Percentiles rank a stretch among this genome's conserved stretches.
phyloP scores from a whole-genome alignment of 2,329 filamentous ascomycete genomes.

The Diplodia corticola region DNA sequence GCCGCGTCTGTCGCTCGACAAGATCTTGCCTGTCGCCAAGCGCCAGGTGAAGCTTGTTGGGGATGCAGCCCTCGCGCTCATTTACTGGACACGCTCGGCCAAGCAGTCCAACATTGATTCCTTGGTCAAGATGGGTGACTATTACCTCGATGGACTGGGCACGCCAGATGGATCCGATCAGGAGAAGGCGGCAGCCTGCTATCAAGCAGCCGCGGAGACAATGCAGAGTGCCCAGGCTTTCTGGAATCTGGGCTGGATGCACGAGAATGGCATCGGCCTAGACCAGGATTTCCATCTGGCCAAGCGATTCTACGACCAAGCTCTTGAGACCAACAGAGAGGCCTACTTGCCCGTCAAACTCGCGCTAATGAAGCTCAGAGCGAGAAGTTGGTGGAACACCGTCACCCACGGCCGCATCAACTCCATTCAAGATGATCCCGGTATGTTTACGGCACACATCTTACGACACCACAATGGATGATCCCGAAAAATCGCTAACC shows the following conservation, averaged over 20 bases:
- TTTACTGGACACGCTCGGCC: conserved; percentile 94
- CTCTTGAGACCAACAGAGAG: conserved; percentile 85
- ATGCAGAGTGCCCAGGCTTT: conserved; percentile 91
- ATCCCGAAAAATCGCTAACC: conserved; percentile 34
- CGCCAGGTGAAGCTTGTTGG: conserved; percentile 51
- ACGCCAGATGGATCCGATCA: conserved; percentile 57
- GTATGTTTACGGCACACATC: conserved; percentile 47
- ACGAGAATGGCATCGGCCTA: conserved; percentile 91
- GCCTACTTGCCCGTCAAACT: conserved; percentile 91
- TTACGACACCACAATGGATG: background rate
- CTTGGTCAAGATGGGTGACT: conserved; percentile 97
- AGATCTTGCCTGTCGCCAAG: conserved; percentile 51
- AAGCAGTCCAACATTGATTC: conserved; percentile 92
- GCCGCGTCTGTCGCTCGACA: conserved; percentile 52
- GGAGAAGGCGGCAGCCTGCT: conserved; percentile 89
- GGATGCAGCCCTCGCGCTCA: conserved; percentile 69
- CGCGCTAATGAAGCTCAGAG: conserved; percentile 79
- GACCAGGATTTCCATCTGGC: conserved; percentile 96
- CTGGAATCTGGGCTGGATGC: conserved; percentile 99
- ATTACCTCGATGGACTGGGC: conserved; percentile 84
- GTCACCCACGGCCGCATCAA: conserved; percentile 89
- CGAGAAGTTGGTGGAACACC: conserved; percentile 91
- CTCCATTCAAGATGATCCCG: conserved; percentile 84
- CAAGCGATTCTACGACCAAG: conserved; percentile 93
- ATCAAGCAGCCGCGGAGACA: conserved; percentile 86